Conservation (phyloP, 495 filamentous ascomycete species). For the Tetracladium setigerum region DNA sequence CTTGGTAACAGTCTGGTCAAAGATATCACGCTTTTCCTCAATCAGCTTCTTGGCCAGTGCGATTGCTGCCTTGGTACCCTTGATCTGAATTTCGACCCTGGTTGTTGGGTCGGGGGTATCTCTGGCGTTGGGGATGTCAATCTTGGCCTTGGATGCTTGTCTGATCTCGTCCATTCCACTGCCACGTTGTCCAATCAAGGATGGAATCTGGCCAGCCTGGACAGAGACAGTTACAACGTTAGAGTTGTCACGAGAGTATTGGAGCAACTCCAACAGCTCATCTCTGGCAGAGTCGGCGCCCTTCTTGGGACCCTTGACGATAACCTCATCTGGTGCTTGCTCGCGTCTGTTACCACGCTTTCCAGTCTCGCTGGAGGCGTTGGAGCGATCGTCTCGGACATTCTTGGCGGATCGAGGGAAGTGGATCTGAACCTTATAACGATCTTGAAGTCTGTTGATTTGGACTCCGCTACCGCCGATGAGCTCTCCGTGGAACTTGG, state of each 20-base stretch:
- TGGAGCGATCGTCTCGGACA: constrained; percentile 59
- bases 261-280: constrained; percentile 76
- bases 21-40: constrained; percentile 72
- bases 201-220: constrained; percentile 79
- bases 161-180: constrained; percentile 86
- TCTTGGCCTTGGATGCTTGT: constrained; percentile 70
- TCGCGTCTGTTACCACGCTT: constrained; percentile 52
- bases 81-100: constrained; percentile 76
- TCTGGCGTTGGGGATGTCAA: constrained; percentile 69
- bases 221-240: constrained; percentile 71
- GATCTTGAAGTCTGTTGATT: constrained; percentile 83
- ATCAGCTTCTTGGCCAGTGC: constrained; percentile 82
- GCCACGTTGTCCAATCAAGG: constrained; percentile 82
- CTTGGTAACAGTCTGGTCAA: constrained; percentile 78
- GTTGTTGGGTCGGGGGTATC: constrained; percentile 45
- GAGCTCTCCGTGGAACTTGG: constrained; percentile 81
- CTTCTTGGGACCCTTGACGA: constrained; percentile 81
- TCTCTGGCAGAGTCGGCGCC: constrained; percentile 86
- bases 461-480: constrained; percentile 85
- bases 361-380: constrained; percentile 60
- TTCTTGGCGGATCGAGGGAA: constrained; percentile 69
- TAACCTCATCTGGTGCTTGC: constrained; percentile 82
- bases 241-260: constrained; percentile 82
- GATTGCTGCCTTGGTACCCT: constrained; percentile 85
- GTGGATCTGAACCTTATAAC: constrained; percentile 88